Conservation (phyloP, 345 rosid species). For the Lepidium aucheri region DNA sequence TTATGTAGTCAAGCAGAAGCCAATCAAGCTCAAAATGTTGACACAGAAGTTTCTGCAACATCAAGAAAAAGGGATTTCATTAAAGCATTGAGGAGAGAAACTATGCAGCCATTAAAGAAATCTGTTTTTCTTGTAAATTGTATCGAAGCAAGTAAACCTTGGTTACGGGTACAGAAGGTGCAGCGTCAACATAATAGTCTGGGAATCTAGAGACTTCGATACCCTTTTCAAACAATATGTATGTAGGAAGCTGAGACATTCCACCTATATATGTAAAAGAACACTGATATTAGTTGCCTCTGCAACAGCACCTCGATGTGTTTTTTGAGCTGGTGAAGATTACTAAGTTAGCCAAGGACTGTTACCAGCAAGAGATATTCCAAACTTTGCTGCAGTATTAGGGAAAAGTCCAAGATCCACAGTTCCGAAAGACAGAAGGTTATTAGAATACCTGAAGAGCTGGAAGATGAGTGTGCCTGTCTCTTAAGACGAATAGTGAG, state of each 20-base stretch:
- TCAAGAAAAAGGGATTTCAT: slow-evolving; percentile 5
- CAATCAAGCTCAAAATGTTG: slow-evolving; percentile 78
- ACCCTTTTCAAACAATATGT: slow-evolving; percentile 71
- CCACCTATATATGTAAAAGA: slow-evolving; percentile 39
- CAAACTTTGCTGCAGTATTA: slow-evolving; percentile 75
- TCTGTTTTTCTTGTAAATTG: background rate
- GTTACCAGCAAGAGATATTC: slow-evolving; percentile 73
- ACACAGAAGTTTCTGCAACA: slow-evolving; percentile 60
- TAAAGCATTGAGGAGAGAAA: background rate
- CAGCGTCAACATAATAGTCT: slow-evolving; percentile 57
- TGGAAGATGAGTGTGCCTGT: slow-evolving; percentile 3
- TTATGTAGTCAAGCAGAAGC: slow-evolving; percentile 62
- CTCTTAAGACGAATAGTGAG: background rate
- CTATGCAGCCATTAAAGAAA: background rate
- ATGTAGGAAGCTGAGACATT: slow-evolving; percentile 77
- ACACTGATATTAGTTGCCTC: background rate
- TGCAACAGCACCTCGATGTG: background rate
- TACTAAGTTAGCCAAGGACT: background rate
- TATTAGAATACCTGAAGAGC: slow-evolving; percentile 64
- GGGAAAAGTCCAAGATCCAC: slow-evolving; percentile 93
- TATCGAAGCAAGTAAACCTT: slow-evolving; percentile 47
- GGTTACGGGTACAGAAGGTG: slow-evolving; percentile 48
- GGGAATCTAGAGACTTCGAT: slow-evolving; percentile 72
- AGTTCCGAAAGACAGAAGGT: slow-evolving; percentile 70
- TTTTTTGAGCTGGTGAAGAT: background rate